Base-by-base conservation (phyloP, 2,329 filamentous ascomycete genomes). In the Claviceps fusiformis region DNA sequence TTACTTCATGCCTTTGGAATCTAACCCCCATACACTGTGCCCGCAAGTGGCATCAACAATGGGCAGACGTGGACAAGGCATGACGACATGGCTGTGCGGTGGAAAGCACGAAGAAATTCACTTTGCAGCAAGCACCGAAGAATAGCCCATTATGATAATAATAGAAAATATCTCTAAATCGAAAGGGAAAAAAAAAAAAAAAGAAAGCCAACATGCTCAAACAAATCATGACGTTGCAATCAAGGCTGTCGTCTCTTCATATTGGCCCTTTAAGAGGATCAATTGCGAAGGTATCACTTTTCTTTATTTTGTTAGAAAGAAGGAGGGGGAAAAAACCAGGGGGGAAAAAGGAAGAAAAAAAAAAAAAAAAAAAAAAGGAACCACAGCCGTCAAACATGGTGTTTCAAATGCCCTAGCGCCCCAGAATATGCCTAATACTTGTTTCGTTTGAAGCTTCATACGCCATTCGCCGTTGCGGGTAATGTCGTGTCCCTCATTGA, bases 391-490 rank as follows among this genome's bases (percentile, higher is more conserved):
- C 66, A 67, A 68, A 15, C 64, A 62, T 67, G 63, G 66, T 65
- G 60, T 59, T 64, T 37, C 44, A 55, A 62, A n/a, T 63, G 41
- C 66, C 64, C 65, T 61, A 67, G 66, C 68, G 66, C 68, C 68
- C 66, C 66, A 63, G 60, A 61, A 64, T 66, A 68, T 69, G 63
- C 65, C 65, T 67, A n/a, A n/a, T n/a, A n/a, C 60, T 65, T 66
- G 63, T 62, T 67, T 45, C n/a, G 19, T 46, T 50, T 45, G 44
- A 27, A 63, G 50, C 24, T 63, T 62, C 55, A 62, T 69, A 65
- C 68, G 67, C 68, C 68, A 65, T 70, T 69, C 68, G 68, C 68
- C 68, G 63, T 61, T 68, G 62, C 63, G 65, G 61, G 63, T 65
- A 61, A 61, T 64, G 61, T 63, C 59, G 59, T 65, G 64, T 64